Evolutionary conservation across 345 rosid species (phyloP), one percentile per base, ranked within the genome.

Genomic region (Acer saccharum): DNA sequence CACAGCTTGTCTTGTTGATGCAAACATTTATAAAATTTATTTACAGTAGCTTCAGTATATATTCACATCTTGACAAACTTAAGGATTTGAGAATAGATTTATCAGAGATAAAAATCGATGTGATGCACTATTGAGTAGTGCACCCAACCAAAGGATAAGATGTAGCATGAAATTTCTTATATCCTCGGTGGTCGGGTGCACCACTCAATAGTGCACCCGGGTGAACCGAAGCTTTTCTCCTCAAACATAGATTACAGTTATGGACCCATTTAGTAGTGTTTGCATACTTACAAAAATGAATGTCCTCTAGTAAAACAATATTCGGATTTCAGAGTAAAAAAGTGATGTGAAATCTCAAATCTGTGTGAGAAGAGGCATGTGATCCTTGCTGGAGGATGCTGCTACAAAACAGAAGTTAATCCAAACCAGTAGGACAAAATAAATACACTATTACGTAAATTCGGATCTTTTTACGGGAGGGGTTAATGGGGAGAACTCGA

Each of bases 381-480:
- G 91, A 87, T 78, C 82, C 84, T 64, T 58, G 69, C 65, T 79
- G 78, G 81, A 60, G 63, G 76, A 60, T 52, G 68, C 63, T 77
- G 81, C 62, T 76, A 35, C 69, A 83, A 60, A 72, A 81, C 77
- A 75, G 68, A 73, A 76, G 41, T 68, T 69, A 68, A 41, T 64
- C 75, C 83, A 77, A 67, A 71, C 67, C 72, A 54, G 41, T 50
- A 54, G 23, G 87, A 83, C 88, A 25, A 25, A 25, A 25, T 0
- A 25, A 25, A 25, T 25, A 25, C 27, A 25, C 27, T 25, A 25
- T 25, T 25, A 25, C 1, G 1, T 1, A 25, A 25, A 25, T 25
- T 25, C 1, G 25, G 25, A 25, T 25, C 1, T 25, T 25, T n/a
- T n/a, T n/a, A n/a, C n/a, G n/a, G n/a, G n/a, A n/a, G n/a, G n/a